Evolutionary conservation across 2,329 filamentous ascomycete genomes (phyloP).

Genomic region (Gnomoniopsis smithogilvyi): DNA sequence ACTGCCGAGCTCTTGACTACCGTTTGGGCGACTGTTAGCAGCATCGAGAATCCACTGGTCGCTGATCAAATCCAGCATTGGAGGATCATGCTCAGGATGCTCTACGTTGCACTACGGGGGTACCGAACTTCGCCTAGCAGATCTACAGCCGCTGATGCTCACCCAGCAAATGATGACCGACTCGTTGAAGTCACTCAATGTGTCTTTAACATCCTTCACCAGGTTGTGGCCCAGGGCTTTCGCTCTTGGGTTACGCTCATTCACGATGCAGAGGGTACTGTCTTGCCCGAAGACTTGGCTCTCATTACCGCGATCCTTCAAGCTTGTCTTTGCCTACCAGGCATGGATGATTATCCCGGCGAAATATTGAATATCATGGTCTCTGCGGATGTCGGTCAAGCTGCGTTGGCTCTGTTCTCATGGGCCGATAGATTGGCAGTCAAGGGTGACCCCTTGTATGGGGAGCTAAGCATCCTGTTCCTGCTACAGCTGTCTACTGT

Average conservation of each 20-base stretch:
- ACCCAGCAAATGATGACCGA: constrained; percentile 26
- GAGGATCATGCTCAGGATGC: constrained; percentile 75
- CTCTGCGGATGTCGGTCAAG: constrained; percentile 71
- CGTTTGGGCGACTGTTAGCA: constrained; percentile 50
- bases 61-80: constrained; percentile 65
- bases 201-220: constrained; percentile 75
- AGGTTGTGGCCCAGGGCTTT: constrained; percentile 79
- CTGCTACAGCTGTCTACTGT: constrained; percentile 83
- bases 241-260: constrained; percentile 75
- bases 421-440: constrained; percentile 84
- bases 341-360: constrained; percentile 66
- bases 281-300: constrained; percentile 76
- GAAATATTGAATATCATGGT: constrained; percentile 70
- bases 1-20: constrained; percentile 49
- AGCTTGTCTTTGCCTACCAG: constrained; percentile 74
- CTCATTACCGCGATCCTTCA: constrained; percentile 87
- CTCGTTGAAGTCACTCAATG: constrained; percentile 53
- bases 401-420: constrained; percentile 83
- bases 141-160: constrained; percentile 27
- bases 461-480: constrained; percentile 86
- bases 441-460: constrained; percentile 83
- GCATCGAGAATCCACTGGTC: constrained; percentile 51
- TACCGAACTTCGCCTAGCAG: constrained; percentile 43
- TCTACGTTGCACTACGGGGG: constrained; percentile 77
- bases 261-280: constrained; percentile 67